Evolutionary conservation across 352 stramenopile species (phyloP).

Genomic region (Globisporangium uncinulatum): DNA sequence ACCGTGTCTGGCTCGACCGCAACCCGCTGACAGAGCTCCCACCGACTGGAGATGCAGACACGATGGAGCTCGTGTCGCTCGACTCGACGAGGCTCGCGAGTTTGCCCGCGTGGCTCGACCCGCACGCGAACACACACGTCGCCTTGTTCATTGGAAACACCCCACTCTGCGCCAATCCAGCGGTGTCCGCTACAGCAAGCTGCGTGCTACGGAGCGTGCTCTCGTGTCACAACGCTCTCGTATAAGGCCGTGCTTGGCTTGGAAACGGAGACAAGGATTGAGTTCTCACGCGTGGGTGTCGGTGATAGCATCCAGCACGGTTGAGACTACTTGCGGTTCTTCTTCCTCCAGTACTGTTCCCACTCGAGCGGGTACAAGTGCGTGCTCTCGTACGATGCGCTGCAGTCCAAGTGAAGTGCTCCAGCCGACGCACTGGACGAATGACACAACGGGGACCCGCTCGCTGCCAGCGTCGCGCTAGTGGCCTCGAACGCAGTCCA

Average conservation of each 20-base stretch:
- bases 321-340: neutral
- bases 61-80: neutral
- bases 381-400: neutral
- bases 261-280: too few relatives aligned
- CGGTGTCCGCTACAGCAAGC: neutral
- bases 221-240: neutral
- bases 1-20: constrained; percentile 2
- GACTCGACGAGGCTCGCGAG: constrained; percentile 1
- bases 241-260: neutral
- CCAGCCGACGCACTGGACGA: neutral
- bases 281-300: too few relatives aligned
- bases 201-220: neutral
- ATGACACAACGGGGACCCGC: neutral
- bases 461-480: neutral
- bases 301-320: neutral
- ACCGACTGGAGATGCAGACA: too few relatives aligned
- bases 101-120: neutral
- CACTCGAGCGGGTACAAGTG: constrained; percentile 3
- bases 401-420: neutral
- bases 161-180: neutral
- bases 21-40: constrained; percentile 4
- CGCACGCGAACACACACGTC: neutral
- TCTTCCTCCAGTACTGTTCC: constrained; percentile 3
- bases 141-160: constrained; percentile 1
- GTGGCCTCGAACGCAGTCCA: neutral